Base-by-base conservation (phyloP, 2,329 filamentous ascomycete species). In the Pleoardoris graminearum region DNA sequence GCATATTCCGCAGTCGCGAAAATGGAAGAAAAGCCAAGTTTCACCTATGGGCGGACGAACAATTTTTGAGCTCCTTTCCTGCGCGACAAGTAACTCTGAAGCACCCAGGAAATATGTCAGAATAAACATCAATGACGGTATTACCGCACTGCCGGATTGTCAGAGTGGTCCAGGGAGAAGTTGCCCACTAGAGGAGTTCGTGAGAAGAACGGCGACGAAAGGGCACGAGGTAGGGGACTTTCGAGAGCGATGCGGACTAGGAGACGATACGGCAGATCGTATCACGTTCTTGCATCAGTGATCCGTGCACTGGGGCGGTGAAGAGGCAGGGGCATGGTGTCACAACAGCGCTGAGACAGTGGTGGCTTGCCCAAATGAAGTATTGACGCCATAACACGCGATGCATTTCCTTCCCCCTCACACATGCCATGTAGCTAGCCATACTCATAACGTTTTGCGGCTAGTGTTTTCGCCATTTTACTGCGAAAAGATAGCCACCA, bases 11-110 rank as follows among this genome's bases (percentile, higher is more conserved):
- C 57, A 68, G 39, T 65, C 76, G 19, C 76, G 82, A 32, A 73
- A 70, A 19, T 85, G 82, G 81, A 77, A 75, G 46, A 84, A 80
- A 19, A 82, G 80, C 3, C 77, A 81, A 48, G 71, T 84, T 5
- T 75, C 80, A 30, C 82, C 82, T 4, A 85, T 85, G 82, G 80
- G 80, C 12, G 82, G 78, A 6, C 75, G 81, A 19, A 69, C 83
- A 36, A 77, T 81, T 36, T 73, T 85, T 50, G 82, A 85, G 60
- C 70, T 82, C 10, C 67, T 85, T 21, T 68, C 68, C 7, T 85
- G 63, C 27, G 45, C 38, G 3, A 43, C 37, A 6, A 39, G 16
- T 14, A 29, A 48, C 19, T 22, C 25, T 16, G 14, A 17, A 17
- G 12, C 19, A 16, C 7, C 17, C 16, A 41, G 25, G 21, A 62